Percentiles rank a stretch among this genome's conserved stretches.
phyloP scores from a whole-genome alignment of 2,329 filamentous ascomycete genomes.

The Ophiobolus disseminans region DNA sequence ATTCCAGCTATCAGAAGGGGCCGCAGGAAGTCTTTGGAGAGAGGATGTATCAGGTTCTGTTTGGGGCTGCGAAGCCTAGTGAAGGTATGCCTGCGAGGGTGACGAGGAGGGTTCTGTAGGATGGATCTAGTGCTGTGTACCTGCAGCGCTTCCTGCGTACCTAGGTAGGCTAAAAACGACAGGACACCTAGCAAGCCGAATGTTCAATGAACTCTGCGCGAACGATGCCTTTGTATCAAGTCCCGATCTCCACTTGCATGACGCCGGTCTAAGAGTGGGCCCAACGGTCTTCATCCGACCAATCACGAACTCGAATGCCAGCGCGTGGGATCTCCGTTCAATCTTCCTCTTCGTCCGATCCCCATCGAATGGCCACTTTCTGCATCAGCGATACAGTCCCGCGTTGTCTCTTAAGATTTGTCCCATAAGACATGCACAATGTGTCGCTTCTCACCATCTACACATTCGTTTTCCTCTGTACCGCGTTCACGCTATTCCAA shows the following conservation, averaged over 20 bases:
- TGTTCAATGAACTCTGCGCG: too few species aligned
- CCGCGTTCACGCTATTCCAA: constrained; percentile 28
- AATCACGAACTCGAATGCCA: constrained; percentile 18
- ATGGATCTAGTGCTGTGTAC: too few species aligned
- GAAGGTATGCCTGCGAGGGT: constrained; percentile 35
- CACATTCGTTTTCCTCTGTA: constrained; percentile 22
- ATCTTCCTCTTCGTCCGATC: constrained; percentile 8
- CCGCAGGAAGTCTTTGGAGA: constrained; percentile 31
- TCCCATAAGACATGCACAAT: constrained; percentile 35
- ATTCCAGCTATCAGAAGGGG: constrained; percentile 17
- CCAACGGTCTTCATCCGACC: too few species aligned
- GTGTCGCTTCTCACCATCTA: constrained; percentile 15
- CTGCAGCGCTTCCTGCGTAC: too few species aligned
- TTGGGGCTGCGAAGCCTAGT: constrained; percentile 34
- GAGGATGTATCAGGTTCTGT: constrained; percentile 35
- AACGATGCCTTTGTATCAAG: too few species aligned
- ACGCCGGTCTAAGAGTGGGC: too few species aligned
- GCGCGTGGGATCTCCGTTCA: constrained; percentile 24
- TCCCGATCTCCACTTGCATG: too few species aligned
- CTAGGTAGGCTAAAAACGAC: too few species aligned
- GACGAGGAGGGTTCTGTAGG: constrained; percentile 12
- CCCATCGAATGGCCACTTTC: constrained; percentile 21
- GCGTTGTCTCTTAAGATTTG: neutral
- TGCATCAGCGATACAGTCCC: constrained; percentile 28
- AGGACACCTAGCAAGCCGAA: too few species aligned